Evolutionary conservation across 2,329 filamentous ascomycete genomes (phyloP).

Genomic region (Hypoxylon sp.): DNA sequence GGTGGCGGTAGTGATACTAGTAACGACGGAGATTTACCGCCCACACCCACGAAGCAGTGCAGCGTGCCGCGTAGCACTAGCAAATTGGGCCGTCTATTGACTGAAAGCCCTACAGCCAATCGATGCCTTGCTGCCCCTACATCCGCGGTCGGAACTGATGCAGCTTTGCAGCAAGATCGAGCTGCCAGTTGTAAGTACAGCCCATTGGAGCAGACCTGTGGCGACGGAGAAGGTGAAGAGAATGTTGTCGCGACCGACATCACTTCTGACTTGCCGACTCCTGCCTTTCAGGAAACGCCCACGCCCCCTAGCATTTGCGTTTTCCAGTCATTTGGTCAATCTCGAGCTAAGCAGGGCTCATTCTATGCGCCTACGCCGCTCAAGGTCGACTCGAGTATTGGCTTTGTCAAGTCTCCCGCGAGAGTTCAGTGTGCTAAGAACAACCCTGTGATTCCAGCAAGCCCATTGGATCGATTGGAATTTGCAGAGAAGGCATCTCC

Average conservation of each 20-base stretch:
- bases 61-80: slow-evolving; percentile 56
- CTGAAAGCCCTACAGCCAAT: slow-evolving; percentile 64
- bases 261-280: slow-evolving; percentile 50
- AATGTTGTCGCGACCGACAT: slow-evolving; percentile 39
- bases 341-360: slow-evolving; percentile 52
- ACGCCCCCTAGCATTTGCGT: slow-evolving; percentile 52
- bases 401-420: slow-evolving; percentile 52
- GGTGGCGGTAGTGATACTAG: slow-evolving; percentile 49
- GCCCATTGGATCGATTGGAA: slow-evolving; percentile 69
- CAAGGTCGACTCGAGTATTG: slow-evolving; percentile 42
- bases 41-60: slow-evolving; percentile 88
- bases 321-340: slow-evolving; percentile 57
- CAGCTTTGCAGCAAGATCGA: slow-evolving; percentile 45
- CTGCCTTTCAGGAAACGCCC: slow-evolving; percentile 53
- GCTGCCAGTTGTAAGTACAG: slow-evolving; percentile 60
- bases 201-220: slow-evolving; percentile 43
- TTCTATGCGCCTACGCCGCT: slow-evolving; percentile 55
- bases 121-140: slow-evolving; percentile 59
- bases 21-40: slow-evolving; percentile 81
- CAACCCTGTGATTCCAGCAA: slow-evolving; percentile 67
- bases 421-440: slow-evolving; percentile 66
- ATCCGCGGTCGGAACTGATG: slow-evolving; percentile 55
- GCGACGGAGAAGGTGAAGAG: slow-evolving; percentile 36
- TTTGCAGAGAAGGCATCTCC: slow-evolving; percentile 69
- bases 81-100: slow-evolving; percentile 55